A percentile compares a stretch with the other conserved stretches of the same genome.
Conservation (phyloP, 2,329 filamentous ascomycete species). For the Phyllosticta paracitricarpa region DNA sequence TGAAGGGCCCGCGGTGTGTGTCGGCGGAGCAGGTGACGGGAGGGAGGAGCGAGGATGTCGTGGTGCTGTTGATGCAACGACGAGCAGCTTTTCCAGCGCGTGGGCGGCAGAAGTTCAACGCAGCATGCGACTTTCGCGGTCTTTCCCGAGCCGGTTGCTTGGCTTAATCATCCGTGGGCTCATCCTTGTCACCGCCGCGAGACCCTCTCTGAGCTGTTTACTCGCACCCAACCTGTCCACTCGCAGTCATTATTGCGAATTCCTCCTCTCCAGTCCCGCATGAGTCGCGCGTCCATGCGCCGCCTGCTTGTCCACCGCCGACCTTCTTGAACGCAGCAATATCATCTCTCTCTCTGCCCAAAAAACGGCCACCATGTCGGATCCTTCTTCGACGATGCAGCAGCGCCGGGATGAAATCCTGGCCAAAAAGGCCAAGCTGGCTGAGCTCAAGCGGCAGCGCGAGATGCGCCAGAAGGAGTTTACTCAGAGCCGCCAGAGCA, state of each 20-base stretch:
- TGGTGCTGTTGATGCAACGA: background rate
- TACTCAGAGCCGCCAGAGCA: conserved; percentile 55
- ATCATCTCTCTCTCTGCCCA: background rate
- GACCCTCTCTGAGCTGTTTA: background rate
- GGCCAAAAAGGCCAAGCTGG: conserved; percentile 93
- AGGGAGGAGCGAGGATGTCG: conserved; percentile 6
- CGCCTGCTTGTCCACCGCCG: background rate
- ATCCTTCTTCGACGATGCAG: conserved; percentile 47
- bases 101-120: background rate
- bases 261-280: background rate
- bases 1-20: conserved; percentile 7
- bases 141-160: conserved; percentile 7
- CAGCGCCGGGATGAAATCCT: conserved; percentile 90
- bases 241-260: background rate
- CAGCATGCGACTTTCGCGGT: background rate
- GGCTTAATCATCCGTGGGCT: conserved; percentile 9
- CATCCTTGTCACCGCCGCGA: background rate
- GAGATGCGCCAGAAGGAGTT: conserved; percentile 73
- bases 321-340: background rate
- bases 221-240: background rate
- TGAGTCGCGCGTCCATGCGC: background rate
- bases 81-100: conserved; percentile 6
- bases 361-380: conserved; percentile 6
- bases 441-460: conserved; percentile 86
- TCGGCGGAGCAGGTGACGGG: conserved; percentile 5